Evolutionary conservation across 2,329 filamentous ascomycete genomes (phyloP).

Genomic region (Neofusicoccum cordaticola): DNA sequence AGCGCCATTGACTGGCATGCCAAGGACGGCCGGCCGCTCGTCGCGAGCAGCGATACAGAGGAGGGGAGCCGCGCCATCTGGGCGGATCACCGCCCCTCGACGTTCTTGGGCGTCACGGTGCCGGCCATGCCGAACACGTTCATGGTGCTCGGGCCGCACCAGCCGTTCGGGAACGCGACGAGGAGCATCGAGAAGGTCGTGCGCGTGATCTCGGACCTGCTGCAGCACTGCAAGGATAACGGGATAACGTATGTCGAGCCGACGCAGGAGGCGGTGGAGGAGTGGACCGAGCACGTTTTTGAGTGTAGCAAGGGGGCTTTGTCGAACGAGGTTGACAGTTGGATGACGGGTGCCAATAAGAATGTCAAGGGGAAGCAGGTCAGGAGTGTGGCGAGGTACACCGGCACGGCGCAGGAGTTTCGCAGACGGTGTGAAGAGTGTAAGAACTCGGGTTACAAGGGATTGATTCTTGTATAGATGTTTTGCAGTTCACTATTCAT

Average conservation of each 20-base stretch:
- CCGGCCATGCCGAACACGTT: constrained; percentile 32
- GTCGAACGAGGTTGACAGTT: constrained; percentile 50
- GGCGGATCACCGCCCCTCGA: constrained; percentile 23
- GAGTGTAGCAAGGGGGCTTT: constrained; percentile 46
- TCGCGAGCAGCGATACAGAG: constrained; percentile 22
- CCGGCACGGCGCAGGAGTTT: constrained; percentile 46
- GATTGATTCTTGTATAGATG: constrained; percentile 21
- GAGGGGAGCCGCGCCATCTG: constrained; percentile 21
- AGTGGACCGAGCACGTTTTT: constrained; percentile 51
- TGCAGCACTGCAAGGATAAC: constrained; percentile 33
- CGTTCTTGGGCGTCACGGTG: constrained; percentile 29
- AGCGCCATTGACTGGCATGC: constrained; percentile 24
- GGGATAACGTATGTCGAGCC: constrained; percentile 40
- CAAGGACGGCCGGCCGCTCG: constrained; percentile 24
- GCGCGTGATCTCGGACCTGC: constrained; percentile 36
- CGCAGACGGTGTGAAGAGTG: constrained; percentile 32
- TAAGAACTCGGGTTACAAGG: constrained; percentile 24
- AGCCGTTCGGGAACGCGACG: constrained; percentile 46
- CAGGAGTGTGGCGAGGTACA: constrained; percentile 48
- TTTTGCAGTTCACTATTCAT: too few relatives aligned
- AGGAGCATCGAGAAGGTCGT: constrained; percentile 45
- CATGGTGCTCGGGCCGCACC: constrained; percentile 46
- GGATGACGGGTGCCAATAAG: constrained; percentile 57
- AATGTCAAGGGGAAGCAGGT: constrained; percentile 48
- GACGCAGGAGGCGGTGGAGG: constrained; percentile 37